Base-by-base conservation (phyloP, 305 asterid genomes). In the Lippia alba region DNA sequence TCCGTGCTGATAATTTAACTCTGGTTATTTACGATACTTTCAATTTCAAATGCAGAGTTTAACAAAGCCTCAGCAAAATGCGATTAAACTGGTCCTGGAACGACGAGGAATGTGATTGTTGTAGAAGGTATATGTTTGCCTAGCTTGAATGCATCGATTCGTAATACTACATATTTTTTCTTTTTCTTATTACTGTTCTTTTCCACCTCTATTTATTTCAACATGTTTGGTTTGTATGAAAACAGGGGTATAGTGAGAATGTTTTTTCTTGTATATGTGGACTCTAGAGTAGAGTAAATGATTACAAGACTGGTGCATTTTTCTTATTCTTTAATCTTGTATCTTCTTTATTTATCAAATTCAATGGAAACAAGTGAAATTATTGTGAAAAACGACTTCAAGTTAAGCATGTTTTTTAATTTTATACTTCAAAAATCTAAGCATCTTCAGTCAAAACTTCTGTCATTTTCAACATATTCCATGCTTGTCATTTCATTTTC, bases 61-160 rank as follows among this genome's bases (percentile, higher is more conserved):
- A 67, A 84, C 91, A 50, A 84, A 71, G 78, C 81, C 86, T 56
- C 96, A 86, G 60, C 94, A 75, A 60, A 80, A 77, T 20, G 86
- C 89, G 40, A 62, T 89, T 16, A 79, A 75, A 66, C 57, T 79
- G 79, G 88, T 86, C 69, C 60, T 87, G 60, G 86, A 76, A 39
- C 78, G 64, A 32, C 64, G 79, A 80, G 66, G 61, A 41, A 10
- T 61, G 46, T 80, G 75, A 76, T 73, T 69, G 51, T 65, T 76
- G 66, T 59, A 51, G 44, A 5, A 67, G 75, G 74, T 58, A 34
- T 62, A 66, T 61, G 36, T 72, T 66, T 66, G 14, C 16, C 15
- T 16, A 14, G 69, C 65, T 75, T 44, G 68, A 66, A 15, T 68
- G 71, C 36, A 48, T 69, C 41, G 18, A 20, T 61, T 71, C 18